Base-by-base conservation (phyloP, 1,139 yeast species). In the Torulaspora globosa region DNA sequence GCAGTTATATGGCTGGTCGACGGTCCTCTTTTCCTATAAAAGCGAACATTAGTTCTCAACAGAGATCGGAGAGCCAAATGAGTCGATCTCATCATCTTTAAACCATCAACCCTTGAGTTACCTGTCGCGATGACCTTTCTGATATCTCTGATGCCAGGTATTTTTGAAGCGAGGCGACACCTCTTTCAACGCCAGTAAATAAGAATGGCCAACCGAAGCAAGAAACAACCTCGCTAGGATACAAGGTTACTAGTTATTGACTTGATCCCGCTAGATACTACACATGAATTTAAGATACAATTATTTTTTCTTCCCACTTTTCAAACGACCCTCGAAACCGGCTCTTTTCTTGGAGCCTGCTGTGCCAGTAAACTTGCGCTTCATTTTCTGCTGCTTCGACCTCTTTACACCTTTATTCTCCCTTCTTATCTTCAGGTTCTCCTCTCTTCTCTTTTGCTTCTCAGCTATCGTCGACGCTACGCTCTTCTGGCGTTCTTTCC, bases 391-490 rank as follows among this genome's bases (percentile, higher is more conserved):
- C 67, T 82, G 84, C 50, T 83, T 74, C 62, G 82, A 82, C 57
- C 82, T 71, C 65, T 79, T 78, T 55, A 80, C 78, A 44, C 90
- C 92, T 69, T 84, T 88, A 64, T 84, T 82, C 33, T 84, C 95
- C 60, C 77, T 80, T 67, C 96, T 79, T 35, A 86, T 79, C 63
- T 83, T 81, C 66, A 92, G 73, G 61, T 92, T 92, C 60, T 87
- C 95, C 59, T 89, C 96, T 69, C 96, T 79, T 72, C 92, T 83
- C 70, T 86, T 85, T 48, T 78, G 81, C 58, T 84, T 82, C 12
- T 84, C 86, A 39, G 82, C 77, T 47, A 85, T 83, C 37, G 83
- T 81, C 58, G 82, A 86, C 49, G 79, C 78, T 16, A 92, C 96
- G 34, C 76, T 75, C 59, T 83, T 85, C 67, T 83, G 82, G 58